Conservation (phyloP, 2,329 filamentous ascomycete genomes). For the Alternaria consortialis region DNA sequence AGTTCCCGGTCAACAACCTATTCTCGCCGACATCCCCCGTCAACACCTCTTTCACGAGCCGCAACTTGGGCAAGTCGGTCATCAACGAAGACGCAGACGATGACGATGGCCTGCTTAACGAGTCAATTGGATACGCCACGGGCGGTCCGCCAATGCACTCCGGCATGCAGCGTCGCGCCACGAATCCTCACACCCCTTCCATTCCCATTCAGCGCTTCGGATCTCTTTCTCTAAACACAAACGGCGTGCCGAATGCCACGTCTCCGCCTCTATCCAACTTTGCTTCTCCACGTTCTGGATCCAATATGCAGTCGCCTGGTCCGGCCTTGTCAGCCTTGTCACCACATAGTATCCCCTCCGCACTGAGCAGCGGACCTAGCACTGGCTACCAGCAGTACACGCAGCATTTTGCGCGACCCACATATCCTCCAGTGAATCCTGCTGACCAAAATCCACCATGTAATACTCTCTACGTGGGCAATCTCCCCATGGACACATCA, state of each 20-base stretch:
- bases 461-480: slow-evolving; percentile 98
- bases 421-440: slow-evolving; percentile 87
- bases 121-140: slow-evolving; percentile 77
- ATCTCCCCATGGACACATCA: slow-evolving; percentile 88
- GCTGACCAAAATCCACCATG: slow-evolving; percentile 97
- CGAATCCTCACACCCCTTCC: slow-evolving; percentile 76
- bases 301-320: slow-evolving; percentile 61
- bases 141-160: slow-evolving; percentile 64
- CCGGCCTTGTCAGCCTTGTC: slow-evolving; percentile 53
- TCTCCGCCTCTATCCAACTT: slow-evolving; percentile 66
- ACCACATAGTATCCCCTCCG: slow-evolving; percentile 66
- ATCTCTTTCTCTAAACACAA: slow-evolving; percentile 75
- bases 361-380: slow-evolving; percentile 60
- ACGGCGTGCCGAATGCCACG: slow-evolving; percentile 54
- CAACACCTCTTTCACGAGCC: slow-evolving; percentile 72
- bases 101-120: slow-evolving; percentile 76
- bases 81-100: slow-evolving; percentile 76
- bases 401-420: slow-evolving; percentile 68
- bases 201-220: slow-evolving; percentile 74
- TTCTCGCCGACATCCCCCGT: slow-evolving; percentile 80
- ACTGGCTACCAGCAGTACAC: slow-evolving; percentile 64
- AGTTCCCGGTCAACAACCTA: slow-evolving; percentile 70
- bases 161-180: slow-evolving; percentile 69
- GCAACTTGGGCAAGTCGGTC: slow-evolving; percentile 70
- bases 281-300: slow-evolving; percentile 58